A percentile compares a stretch with the other conserved stretches of the same genome.
Evolutionary conservation across 305 asterid species (phyloP).

Genomic region (Ajuga reptans): DNA sequence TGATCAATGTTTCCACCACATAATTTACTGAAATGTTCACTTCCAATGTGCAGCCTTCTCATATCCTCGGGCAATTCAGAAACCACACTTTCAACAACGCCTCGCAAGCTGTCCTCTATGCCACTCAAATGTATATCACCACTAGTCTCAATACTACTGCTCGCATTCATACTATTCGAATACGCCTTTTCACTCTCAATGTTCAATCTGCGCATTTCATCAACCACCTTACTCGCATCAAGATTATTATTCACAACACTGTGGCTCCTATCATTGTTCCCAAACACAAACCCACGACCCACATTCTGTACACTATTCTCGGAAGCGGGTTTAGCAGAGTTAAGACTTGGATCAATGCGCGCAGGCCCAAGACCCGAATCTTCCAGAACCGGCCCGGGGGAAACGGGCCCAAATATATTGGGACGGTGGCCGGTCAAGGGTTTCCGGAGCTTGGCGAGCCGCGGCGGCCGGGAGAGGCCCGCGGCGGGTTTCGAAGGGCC

Average conservation of each 20-base stretch:
- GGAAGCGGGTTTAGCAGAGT: constrained; percentile 23
- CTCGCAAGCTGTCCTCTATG: constrained; percentile 20
- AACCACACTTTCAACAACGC: constrained; percentile 31
- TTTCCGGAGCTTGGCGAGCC: constrained; percentile 53
- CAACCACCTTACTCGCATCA: constrained; percentile 37
- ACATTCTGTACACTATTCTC: constrained; percentile 31
- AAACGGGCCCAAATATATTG: constrained; percentile 26
- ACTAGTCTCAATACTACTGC: constrained; percentile 17
- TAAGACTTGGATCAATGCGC: constrained; percentile 28
- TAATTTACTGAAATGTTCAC: constrained; percentile 27
- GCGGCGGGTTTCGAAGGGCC: constrained; percentile 39
- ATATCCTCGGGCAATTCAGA: constrained; percentile 58
- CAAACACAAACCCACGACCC: constrained; percentile 39
- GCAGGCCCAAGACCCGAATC: constrained; percentile 22
- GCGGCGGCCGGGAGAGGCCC: constrained; percentile 43
- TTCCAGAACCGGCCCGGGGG: constrained; percentile 14
- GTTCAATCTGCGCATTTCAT: constrained; percentile 43
- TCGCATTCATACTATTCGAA: constrained; percentile 21
- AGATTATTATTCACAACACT: constrained; percentile 24
- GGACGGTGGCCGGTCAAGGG: constrained; percentile 43
- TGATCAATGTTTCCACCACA: constrained; percentile 31
- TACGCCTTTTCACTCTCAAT: constrained; percentile 31
- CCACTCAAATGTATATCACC: constrained; percentile 25
- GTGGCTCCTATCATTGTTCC: constrained; percentile 25
- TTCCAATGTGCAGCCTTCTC: constrained; percentile 46